Conservation (phyloP, 176 grass and related monocot species). For the Rhynchospora breviuscula region DNA sequence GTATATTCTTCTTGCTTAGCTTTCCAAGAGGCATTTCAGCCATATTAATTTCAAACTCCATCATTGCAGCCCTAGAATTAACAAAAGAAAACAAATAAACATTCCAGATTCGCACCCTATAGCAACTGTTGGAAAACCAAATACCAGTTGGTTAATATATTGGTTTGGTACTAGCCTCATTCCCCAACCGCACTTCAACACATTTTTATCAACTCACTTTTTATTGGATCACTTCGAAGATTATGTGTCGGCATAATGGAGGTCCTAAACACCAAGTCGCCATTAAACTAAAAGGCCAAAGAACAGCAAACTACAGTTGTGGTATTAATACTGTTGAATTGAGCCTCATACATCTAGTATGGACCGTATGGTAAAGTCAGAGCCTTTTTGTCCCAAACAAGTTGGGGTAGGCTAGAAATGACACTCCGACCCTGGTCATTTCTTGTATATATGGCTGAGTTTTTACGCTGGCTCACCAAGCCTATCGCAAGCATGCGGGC, state of each 20-base stretch:
- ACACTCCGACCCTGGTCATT: too few species aligned
- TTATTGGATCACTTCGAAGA: neutral
- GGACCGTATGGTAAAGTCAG: neutral
- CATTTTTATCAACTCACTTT: neutral
- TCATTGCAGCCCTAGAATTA: conserved; percentile 68
- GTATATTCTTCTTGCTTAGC: conserved; percentile 88
- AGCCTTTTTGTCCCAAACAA: too few species aligned
- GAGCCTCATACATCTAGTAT: neutral
- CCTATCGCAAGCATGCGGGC: too few species aligned
- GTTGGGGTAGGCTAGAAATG: too few species aligned
- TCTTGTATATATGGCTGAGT: too few species aligned
- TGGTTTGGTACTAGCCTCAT: neutral
- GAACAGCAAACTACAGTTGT: neutral
- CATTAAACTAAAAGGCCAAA: neutral
- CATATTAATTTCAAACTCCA: conserved; percentile 99
- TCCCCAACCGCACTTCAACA: neutral
- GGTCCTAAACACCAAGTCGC: neutral
- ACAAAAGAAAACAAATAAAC: neutral
- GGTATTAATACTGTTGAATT: neutral
- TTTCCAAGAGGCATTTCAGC: conserved; percentile 98
- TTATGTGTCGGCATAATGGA: conserved; percentile 2
- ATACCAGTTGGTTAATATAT: neutral
- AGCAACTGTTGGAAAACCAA: neutral
- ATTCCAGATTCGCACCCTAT: neutral
- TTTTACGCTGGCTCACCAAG: too few species aligned